Base-by-base conservation (phyloP, 106 monocot species). In the Dioscorea dumetorum region DNA sequence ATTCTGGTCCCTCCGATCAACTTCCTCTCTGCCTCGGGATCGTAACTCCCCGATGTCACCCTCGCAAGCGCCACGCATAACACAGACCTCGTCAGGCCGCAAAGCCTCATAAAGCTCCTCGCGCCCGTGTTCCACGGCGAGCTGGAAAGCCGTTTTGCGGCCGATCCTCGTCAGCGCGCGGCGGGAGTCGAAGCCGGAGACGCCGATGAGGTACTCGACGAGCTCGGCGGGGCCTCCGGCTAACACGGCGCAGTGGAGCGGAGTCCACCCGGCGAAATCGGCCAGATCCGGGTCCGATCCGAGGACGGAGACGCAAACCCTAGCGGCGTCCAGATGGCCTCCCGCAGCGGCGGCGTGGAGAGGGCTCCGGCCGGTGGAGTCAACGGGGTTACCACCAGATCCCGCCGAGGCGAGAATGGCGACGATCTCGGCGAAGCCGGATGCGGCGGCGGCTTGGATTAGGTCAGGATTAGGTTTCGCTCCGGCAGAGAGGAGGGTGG, bases 251-350 rank as follows among this genome's bases (percentile, higher is more conserved):
- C 35, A 77, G 24, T 81, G 81, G 49, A 81, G 72, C 50, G 81
- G 72, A 5, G 72, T 81, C 81, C 81, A 77, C 8, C 81, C 81
- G 23, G 31, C 17, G 48, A 8, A 35, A 62, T 81, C 81, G 2
- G 69, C 66, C 4, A 63, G 72, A n/a, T 77, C 72, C 41, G 69
- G 58, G 14, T 81, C 76, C 19, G 76, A 67, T 22, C 58, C 61
- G 8, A 72, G 76, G 12, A 72, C 67, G 58, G 35, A 18, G 31
- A 81, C 28, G 33, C 72, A 76, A 35, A 81, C 24, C 41, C 32
- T 49, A 12, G 66, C 50, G 16, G 81, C 72, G 2, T 68, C 76
- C 54, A 76, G 24, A 22, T 62, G 35, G 11, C 72, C 81, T 12
- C 33, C 33, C 4, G 21, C 68, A 17, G 81, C 81, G 32, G 81